A percentile compares a stretch with the other conserved stretches of the same genome.
Evolutionary conservation across 75 land plant genomes (phyloP).

Genomic region (Sequoia sempervirens): DNA sequence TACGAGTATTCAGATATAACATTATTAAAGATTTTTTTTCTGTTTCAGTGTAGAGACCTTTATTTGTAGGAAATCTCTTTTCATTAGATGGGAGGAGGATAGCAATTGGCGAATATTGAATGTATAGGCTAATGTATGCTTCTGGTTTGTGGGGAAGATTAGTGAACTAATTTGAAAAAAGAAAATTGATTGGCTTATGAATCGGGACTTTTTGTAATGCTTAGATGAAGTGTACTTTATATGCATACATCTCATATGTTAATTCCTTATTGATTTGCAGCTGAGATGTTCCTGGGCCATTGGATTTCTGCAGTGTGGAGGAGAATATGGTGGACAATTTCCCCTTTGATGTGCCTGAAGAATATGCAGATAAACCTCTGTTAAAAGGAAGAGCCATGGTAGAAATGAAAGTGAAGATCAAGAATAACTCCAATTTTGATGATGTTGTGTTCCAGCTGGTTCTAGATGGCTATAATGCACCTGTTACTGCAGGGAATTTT

Average conservation of each 20-base stretch:
- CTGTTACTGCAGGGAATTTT: slow-evolving; percentile 97
- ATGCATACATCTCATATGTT: slow-evolving; percentile 44
- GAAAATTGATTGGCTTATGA: too few relatives aligned
- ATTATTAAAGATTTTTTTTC: too few relatives aligned
- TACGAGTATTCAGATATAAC: too few relatives aligned
- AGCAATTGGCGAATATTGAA: too few relatives aligned
- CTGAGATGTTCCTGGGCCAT: slow-evolving; percentile 92
- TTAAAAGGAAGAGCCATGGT: slow-evolving; percentile 95
- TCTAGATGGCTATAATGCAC: slow-evolving; percentile 96
- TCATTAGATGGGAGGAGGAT: too few relatives aligned
- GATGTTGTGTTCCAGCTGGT: slow-evolving; percentile 74
- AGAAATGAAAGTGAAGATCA: slow-evolving; percentile 95
- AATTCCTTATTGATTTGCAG: slow-evolving; percentile 84
- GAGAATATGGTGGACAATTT: slow-evolving; percentile 97
- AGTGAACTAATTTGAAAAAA: too few relatives aligned
- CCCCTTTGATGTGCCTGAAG: slow-evolving; percentile 92
- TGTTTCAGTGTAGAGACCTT: too few relatives aligned
- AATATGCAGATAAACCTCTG: slow-evolving; percentile 80
- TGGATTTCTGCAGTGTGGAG: slow-evolving; percentile 99
- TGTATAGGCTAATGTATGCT: too few relatives aligned
- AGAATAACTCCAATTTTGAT: slow-evolving; percentile 91
- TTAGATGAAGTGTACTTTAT: slow-evolving; percentile 3
- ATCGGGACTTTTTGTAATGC: neutral
- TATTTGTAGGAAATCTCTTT: too few relatives aligned
- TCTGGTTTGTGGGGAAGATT: too few relatives aligned